Evolutionary conservation across 2,329 filamentous ascomycete genomes (phyloP).

Genomic region (Incumbomyces lentus): DNA sequence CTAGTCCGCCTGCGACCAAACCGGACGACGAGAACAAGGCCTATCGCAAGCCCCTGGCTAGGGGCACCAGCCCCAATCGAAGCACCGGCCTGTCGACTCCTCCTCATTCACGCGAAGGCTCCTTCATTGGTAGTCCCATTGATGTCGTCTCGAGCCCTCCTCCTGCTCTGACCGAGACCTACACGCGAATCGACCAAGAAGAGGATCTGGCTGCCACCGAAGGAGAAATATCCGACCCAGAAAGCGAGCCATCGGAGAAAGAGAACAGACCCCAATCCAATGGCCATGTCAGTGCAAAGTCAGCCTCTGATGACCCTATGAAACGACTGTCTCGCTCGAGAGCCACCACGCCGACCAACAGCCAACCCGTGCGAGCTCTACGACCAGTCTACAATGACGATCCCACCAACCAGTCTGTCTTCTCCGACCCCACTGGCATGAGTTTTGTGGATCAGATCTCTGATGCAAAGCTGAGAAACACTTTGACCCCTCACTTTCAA

Average conservation of each 20-base stretch:
- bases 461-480: slow-evolving; percentile 27
- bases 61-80: slow-evolving; percentile 24
- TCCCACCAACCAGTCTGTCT: slow-evolving; percentile 7
- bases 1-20: slow-evolving; percentile 9
- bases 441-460: slow-evolving; percentile 26
- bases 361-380: slow-evolving; percentile 15
- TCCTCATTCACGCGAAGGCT: slow-evolving; percentile 14
- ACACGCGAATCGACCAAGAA: slow-evolving; percentile 31
- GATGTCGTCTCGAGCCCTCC: slow-evolving; percentile 27
- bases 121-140: slow-evolving; percentile 23
- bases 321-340: background rate
- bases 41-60: slow-evolving; percentile 8
- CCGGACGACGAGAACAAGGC: slow-evolving; percentile 1
- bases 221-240: slow-evolving; percentile 19
- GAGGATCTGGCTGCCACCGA: slow-evolving; percentile 27
- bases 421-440: slow-evolving; percentile 23
- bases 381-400: slow-evolving; percentile 6
- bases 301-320: background rate
- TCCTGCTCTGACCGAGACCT: slow-evolving; percentile 29
- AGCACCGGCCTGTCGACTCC: slow-evolving; percentile 16
- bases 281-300: background rate
- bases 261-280: background rate
- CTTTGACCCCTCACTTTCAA: slow-evolving; percentile 26
- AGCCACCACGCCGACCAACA: slow-evolving; percentile 10
- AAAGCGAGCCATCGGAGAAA: slow-evolving; percentile 22